A percentile compares a stretch with the other conserved stretches of the same genome.
phyloP scores from a whole-genome alignment of 1,284 basidiomycete genomes.

The Hemileccinum hortonii region DNA sequence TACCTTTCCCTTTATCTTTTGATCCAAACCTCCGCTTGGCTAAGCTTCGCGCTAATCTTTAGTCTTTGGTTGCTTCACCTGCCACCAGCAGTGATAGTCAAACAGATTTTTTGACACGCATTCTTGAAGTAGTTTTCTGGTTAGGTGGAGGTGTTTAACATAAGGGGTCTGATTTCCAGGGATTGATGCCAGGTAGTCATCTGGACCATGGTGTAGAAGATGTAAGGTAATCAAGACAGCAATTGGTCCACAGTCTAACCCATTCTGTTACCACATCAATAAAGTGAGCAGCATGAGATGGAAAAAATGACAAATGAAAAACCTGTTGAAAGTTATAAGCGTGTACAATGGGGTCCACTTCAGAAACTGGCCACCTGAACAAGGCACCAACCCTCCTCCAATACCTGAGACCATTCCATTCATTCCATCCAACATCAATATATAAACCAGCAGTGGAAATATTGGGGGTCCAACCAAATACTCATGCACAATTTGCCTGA shows the following conservation, averaged over 20 bases:
- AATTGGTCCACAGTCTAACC: slow-evolving; percentile 7
- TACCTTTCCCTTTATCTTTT: no score
- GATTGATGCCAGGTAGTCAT: not conserved
- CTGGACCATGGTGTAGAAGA: not conserved
- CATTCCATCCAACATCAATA: not conserved
- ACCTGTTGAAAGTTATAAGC: slow-evolving; percentile 8
- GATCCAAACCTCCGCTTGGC: no score
- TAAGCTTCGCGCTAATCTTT: no score
- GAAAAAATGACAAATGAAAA: not conserved
- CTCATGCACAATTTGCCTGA: slow-evolving; percentile 1
- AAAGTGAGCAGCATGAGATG: no score
- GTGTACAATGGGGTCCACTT: not conserved
- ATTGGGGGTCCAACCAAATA: not conserved
- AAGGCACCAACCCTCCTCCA: slow-evolving; percentile 8
- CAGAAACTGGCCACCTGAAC: not conserved
- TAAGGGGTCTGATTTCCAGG: not conserved
- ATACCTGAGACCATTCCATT: slow-evolving; percentile 5
- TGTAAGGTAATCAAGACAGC: not conserved
- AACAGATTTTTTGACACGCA: no score
- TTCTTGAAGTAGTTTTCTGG: no score
- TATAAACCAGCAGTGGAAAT: not conserved
- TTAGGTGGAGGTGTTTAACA: no score
- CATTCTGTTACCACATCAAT: not conserved
- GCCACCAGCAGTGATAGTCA: no score
- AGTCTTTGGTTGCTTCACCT: no score